These are phyloP conservation scores for Aspergillus flavus DNA, from an alignment of 2,329 filamentous ascomycete genomes.

Conservation along the genomic window DNA sequence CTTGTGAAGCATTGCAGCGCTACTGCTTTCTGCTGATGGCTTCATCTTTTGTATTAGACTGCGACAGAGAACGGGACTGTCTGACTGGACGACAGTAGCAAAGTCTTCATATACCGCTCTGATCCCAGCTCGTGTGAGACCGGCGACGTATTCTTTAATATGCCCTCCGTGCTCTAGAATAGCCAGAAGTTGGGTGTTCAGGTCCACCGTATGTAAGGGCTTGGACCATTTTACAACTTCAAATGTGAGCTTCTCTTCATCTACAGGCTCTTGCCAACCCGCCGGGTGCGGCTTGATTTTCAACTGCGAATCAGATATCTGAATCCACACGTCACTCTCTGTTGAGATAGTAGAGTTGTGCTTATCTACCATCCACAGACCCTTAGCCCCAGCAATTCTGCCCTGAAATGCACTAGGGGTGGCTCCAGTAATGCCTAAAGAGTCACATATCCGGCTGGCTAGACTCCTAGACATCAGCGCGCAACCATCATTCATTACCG, in stretches of 20 bases:
- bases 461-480: constrained; percentile 56
- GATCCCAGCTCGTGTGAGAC: constrained; percentile 44
- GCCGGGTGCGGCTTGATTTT: constrained; percentile 55
- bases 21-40: constrained; percentile 29
- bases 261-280: constrained; percentile 34
- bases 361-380: constrained; percentile 60
- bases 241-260: constrained; percentile 55
- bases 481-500: constrained; percentile 57
- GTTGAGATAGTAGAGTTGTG: constrained; percentile 30
- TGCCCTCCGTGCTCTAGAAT: constrained; percentile 59
- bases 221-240: constrained; percentile 56
- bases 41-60: constrained; percentile 38
- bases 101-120: constrained; percentile 38
- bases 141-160: constrained; percentile 42
- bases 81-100: constrained; percentile 38
- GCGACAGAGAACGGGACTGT: constrained; percentile 39
- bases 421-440: constrained; percentile 41
- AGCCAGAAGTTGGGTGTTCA: constrained; percentile 59
- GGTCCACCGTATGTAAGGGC: constrained; percentile 44
- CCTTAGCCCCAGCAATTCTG: constrained; percentile 63
- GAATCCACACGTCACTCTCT: constrained; percentile 53
- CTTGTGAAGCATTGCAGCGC: constrained; percentile 21
- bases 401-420: constrained; percentile 59
- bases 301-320: constrained; percentile 59
- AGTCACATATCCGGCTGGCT: constrained; percentile 50